phyloP scores from a whole-genome alignment of 78 protist species.

The Bigelowiella natans region DNA sequence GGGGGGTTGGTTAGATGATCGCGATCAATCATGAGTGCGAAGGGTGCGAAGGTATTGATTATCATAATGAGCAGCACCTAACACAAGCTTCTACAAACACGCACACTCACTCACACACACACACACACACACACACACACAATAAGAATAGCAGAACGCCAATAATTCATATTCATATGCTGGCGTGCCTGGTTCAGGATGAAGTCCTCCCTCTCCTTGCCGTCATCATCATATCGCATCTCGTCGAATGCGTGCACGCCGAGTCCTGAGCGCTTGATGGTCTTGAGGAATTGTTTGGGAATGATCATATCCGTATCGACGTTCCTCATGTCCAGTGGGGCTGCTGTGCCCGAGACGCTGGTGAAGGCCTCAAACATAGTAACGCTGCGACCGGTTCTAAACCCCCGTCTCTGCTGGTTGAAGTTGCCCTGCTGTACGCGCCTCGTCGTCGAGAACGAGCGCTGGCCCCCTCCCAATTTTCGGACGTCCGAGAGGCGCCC shows the following conservation, averaged over 20 bases:
- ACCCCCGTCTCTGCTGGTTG: not conserved
- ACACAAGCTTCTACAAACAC: too few relatives aligned
- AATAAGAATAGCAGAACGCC: not conserved
- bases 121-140: not conserved
- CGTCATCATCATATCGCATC: not conserved
- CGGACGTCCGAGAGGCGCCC: constrained; percentile 41
- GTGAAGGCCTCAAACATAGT: too few relatives aligned
- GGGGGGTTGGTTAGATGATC: not conserved
- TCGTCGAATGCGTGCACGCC: constrained; percentile 16
- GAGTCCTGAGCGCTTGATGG: constrained; percentile 42
- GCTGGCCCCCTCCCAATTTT: not conserved
- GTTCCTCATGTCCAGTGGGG: constrained; percentile 36
- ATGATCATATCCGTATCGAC: constrained; percentile 53
- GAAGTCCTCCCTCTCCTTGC: constrained; percentile 13
- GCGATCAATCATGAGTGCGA: too few relatives aligned
- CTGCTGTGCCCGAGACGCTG: constrained; percentile 19
- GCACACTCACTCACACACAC: not conserved
- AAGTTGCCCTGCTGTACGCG: not conserved
- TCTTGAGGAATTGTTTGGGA: constrained; percentile 49
- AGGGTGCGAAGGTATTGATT: too few relatives aligned
- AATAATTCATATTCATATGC: not conserved
- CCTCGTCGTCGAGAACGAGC: not conserved
- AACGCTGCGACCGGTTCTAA: too few relatives aligned
- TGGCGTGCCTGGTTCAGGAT: constrained; percentile 21
- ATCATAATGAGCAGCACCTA: too few relatives aligned